phyloP scores from a whole-genome alignment of 2,329 filamentous ascomycete genomes.

The Triangularia verruculosa region DNA sequence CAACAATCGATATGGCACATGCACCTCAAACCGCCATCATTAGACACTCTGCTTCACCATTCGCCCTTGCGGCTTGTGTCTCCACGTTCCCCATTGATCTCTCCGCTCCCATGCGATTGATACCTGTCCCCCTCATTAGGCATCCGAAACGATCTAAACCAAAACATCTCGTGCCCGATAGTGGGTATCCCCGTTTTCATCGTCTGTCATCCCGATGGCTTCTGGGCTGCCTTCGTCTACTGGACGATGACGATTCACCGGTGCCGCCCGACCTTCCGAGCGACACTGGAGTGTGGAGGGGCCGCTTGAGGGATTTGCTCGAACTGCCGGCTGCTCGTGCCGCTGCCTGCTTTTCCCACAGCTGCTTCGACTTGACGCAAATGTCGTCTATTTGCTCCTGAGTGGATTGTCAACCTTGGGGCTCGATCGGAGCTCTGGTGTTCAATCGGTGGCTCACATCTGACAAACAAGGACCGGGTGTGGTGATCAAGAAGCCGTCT shows the following conservation, averaged over 20 bases:
- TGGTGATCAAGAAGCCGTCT: conserved; percentile 59
- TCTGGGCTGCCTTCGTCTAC: conserved; percentile 36
- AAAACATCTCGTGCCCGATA: conserved; percentile 7
- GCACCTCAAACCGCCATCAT: conserved; percentile 22
- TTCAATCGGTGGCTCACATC: conserved; percentile 46
- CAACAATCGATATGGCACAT: conserved; percentile 23
- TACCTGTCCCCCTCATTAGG: conserved; percentile 14
- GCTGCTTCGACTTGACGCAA: conserved; percentile 55
- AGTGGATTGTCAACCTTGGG: conserved; percentile 25
- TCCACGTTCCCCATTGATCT: conserved; percentile 5
- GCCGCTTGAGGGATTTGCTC: conserved; percentile 52
- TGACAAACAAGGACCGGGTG: conserved; percentile 55
- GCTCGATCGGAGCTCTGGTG: conserved; percentile 2
- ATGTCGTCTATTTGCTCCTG: conserved; percentile 64
- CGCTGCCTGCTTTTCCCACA: conserved; percentile 56
- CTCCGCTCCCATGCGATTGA: conserved; percentile 13
- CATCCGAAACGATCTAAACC: conserved; percentile 20
- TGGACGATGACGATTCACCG: conserved; percentile 34
- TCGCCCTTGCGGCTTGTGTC: conserved; percentile 19
- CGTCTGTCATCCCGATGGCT: conserved; percentile 31
- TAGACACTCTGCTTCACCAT: conserved; percentile 20
- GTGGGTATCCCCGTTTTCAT: conserved; percentile 23
- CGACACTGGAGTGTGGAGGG: conserved; percentile 54
- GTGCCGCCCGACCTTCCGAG: conserved; percentile 43
- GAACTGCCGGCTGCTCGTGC: conserved; percentile 45